Evolutionary conservation across 257 asterid species (phyloP).

Genomic region (Henckelia pumila): DNA sequence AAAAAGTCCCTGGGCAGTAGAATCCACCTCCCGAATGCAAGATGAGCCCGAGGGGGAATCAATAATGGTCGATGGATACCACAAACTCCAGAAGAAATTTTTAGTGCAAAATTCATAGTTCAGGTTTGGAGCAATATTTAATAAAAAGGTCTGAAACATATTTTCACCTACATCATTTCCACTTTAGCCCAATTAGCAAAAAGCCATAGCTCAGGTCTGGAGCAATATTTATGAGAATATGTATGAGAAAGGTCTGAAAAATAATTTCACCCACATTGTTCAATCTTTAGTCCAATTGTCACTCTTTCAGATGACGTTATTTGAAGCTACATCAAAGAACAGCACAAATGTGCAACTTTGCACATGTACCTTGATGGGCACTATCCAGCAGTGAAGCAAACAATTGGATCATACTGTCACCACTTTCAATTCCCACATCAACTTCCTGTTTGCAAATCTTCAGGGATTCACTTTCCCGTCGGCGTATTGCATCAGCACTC

Average conservation of each 20-base stretch:
- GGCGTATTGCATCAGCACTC: constrained; percentile 33
- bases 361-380: constrained; percentile 73
- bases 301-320: constrained; percentile 3
- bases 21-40: background rate
- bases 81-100: background rate
- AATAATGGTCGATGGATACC: constrained; percentile 3
- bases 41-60: background rate
- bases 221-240: constrained; percentile 17
- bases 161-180: background rate
- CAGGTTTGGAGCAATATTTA: constrained; percentile 19
- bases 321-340: constrained; percentile 17
- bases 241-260: constrained; percentile 5
- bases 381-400: constrained; percentile 94
- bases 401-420: constrained; percentile 62
- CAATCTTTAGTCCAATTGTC: constrained; percentile 6
- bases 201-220: background rate
- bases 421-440: constrained; percentile 48
- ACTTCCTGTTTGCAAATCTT: constrained; percentile 79
- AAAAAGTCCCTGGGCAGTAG: background rate
- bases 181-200: constrained; percentile 8
- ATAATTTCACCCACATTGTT: constrained; percentile 3
- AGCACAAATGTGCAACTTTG: constrained; percentile 2
- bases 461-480: constrained; percentile 63
- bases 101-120: background rate
- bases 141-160: constrained; percentile 5